phyloP scores from a whole-genome alignment of 2,329 filamentous ascomycete genomes.

The Fusarium sp. region DNA sequence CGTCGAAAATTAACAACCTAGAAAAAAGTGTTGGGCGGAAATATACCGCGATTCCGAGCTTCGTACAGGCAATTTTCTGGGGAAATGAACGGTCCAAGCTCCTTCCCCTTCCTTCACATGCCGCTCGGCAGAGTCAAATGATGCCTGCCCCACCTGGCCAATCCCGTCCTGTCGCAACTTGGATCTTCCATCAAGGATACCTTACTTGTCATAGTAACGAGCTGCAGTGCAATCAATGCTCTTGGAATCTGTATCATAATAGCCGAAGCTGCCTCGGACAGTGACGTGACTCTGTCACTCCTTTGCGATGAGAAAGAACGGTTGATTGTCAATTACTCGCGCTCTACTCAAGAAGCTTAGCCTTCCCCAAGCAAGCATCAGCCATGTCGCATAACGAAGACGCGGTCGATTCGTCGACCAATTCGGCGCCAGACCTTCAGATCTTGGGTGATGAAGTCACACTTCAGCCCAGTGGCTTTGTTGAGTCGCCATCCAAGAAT shows the following conservation, averaged over 20 bases:
- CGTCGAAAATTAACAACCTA: neutral
- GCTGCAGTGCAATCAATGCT: constrained; percentile 19
- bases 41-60: constrained; percentile 22
- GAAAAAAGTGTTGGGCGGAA: constrained; percentile 31
- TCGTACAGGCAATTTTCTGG: constrained; percentile 27
- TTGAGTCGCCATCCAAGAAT: constrained; percentile 58
- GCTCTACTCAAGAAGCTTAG: constrained; percentile 1
- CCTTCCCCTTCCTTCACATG: constrained; percentile 44
- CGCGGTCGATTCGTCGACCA: constrained; percentile 46
- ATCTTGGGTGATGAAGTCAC: constrained; percentile 81
- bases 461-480: constrained; percentile 77
- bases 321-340: constrained; percentile 31
- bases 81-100: constrained; percentile 38
- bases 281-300: constrained; percentile 19
- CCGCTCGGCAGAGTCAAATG: constrained; percentile 37
- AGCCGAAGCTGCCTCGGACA: constrained; percentile 9
- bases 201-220: constrained; percentile 1
- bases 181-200: constrained; percentile 14
- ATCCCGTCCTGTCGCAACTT: constrained; percentile 41
- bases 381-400: constrained; percentile 50
- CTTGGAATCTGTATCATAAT: constrained; percentile 17
- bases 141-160: constrained; percentile 40
- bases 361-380: constrained; percentile 4
- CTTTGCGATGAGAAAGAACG: constrained; percentile 34
- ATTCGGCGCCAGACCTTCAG: constrained; percentile 78